Conservation (phyloP, 768 basidiomycete species). For the Boletus sensibilis region DNA sequence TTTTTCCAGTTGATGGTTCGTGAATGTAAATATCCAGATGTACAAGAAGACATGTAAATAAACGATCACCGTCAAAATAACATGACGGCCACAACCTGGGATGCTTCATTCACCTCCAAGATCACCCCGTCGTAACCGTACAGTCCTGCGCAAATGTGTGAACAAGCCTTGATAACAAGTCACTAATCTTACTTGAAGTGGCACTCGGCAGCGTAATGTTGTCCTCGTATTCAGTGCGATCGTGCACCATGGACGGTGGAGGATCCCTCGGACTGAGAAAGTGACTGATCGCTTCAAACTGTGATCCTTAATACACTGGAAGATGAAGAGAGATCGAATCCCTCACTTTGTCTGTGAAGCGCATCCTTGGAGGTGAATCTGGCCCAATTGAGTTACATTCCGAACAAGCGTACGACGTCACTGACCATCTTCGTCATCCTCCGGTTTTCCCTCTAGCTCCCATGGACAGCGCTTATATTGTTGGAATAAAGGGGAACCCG, state of each 20-base stretch:
- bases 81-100: constrained; percentile 72
- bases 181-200: constrained; percentile 56
- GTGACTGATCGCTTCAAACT: constrained; percentile 79
- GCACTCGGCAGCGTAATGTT: constrained; percentile 65
- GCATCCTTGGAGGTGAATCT: constrained; percentile 77
- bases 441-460: constrained; percentile 77
- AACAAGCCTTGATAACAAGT: not conserved
- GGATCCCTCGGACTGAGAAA: constrained; percentile 73
- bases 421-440: constrained; percentile 81
- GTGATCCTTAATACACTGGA: not conserved
- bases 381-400: not conserved
- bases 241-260: constrained; percentile 77
- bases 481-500: constrained; percentile 87
- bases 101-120: constrained; percentile 74
- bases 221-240: constrained; percentile 76
- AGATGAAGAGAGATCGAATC: not conserved
- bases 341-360: constrained; percentile 66
- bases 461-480: constrained; percentile 90
- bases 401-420: not conserved
- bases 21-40: not conserved
- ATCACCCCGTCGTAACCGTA: constrained; percentile 82
- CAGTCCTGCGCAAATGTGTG: constrained; percentile 29
- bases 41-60: constrained; percentile 1
- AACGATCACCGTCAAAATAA: constrained; percentile 48
- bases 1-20: constrained; percentile 43